Base-by-base conservation (phyloP, 2,329 filamentous ascomycete genomes). In the Xylaria sp. region DNA sequence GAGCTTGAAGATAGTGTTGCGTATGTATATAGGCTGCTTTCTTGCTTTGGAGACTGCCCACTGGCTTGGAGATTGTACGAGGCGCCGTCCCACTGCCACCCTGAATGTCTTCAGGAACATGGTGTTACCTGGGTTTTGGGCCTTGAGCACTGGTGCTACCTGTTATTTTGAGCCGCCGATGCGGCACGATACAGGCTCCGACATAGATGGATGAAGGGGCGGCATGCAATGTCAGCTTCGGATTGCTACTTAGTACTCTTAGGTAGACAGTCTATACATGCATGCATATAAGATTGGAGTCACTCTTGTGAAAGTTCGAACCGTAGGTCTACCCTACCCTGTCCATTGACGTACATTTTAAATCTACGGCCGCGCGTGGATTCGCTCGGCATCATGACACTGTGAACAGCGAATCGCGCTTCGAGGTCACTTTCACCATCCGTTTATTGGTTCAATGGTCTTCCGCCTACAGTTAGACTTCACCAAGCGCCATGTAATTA, bases 81-180 rank as follows among this genome's bases (percentile, higher is more conserved):
- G 33, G 17, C 42, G 40, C 19, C 33, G 46, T 43, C 14, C 47
- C 19, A 47, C 31, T 53, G 52, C 46, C 28, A 57, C 12, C 15
- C 23, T 53, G n/a, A 43, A 42, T 8, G 35, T 38, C 52, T 64
- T 64, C 52, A 53, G 47, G 56, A 61, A 35, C 57, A 64, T 61
- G 31, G 11, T 46, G 33, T 33, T 55, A n/a, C n/a, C n/a, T n/a
- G 11, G 45, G 19, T 28, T 11, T 25, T 46, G n/a, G 17, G 28
- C 11, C 19, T 28, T 31, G 25, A 17, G 23, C n/a, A 15, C 25
- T 23, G 35, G 46, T 51, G 8, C 19, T 21, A 9, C 31, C 40
- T 3, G 19, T 35, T 43, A n/a, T 47, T 12, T 33, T 47, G n/a
- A 35, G 35, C 45, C 37, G 9, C 23, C 37, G 37, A 47, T n/a